Evolutionary conservation across 768 basidiomycete genomes (phyloP), one percentile per base, ranked within the genome.

Genomic region (Trametes punicea): DNA sequence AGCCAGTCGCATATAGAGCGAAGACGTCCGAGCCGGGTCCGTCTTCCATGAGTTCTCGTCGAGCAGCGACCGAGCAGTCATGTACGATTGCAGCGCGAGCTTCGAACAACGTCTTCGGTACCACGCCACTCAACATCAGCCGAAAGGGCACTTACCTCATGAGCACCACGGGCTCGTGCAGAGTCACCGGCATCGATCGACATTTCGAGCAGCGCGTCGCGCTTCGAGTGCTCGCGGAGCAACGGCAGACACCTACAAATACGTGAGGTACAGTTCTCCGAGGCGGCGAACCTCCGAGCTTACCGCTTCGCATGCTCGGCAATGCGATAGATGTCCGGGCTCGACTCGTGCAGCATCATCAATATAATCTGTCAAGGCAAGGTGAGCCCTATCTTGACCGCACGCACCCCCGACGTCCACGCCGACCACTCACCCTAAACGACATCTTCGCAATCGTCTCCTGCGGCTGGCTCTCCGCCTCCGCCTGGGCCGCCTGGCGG

Each of bases 141-240:
- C n/a, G n/a, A n/a, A n/a, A 9, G 13, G 21, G 10, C 25, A 29
- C 3, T 23, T 65, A 87, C 85, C 74, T 90, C 88, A 64, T 88
- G 87, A 31, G 88, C 88, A 21, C 88, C 88, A 48, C 86, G 77
- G 7, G 80, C 77, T 75, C 84, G 82, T 5, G 88, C 85, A 33
- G 84, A 82, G 62, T 87, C 84, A 2, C 85, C 87, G 20, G 87
- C 86, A 48, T 85, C 80, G 18, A 86, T 78, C 8, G 88, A 72
- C 23, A 85, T 77, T 53, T 80, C 74, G 26, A 87, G 66, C 21
- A 87, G 65, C 60, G 83, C 83, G 47, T 83, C 83, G 42, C 84
- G 77, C 60, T 81, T 81, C 0, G 80, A 74, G 62, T 85, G 80
- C 26, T 82, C 82, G 18, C 78, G 78, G 15, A 90, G 69, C 29